phyloP scores from a whole-genome alignment of 73 alveolate genomes.

The Tetrahymena malaccensis region DNA sequence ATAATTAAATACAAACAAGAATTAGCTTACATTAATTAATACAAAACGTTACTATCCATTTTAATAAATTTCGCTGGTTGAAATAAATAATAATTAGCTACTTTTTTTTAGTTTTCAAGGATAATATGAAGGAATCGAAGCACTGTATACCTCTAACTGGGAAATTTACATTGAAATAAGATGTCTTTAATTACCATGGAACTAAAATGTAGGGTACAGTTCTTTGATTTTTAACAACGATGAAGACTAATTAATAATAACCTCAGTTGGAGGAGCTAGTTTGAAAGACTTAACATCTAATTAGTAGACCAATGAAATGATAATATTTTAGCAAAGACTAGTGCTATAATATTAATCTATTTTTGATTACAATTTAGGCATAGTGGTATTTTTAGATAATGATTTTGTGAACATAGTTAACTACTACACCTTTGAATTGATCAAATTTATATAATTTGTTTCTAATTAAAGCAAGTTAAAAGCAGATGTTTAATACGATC shows the following conservation, averaged over 20 bases:
- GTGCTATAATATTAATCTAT: background rate
- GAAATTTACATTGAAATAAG: background rate
- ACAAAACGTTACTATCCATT: background rate
- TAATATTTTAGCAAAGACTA: background rate
- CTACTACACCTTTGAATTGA: background rate
- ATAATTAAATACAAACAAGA: no score
- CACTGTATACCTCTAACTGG: background rate
- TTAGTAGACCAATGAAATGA: background rate
- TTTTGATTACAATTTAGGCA: background rate
- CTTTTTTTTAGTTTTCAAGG: background rate
- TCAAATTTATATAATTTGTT: no score
- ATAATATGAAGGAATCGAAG: background rate
- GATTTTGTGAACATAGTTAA: no score
- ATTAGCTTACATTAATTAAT: background rate
- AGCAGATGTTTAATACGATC: background rate
- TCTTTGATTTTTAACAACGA: background rate
- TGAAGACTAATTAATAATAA: background rate
- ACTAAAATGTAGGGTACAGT: background rate
- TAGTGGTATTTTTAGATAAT: background rate
- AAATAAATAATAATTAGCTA: no score
- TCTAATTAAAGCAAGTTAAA: background rate
- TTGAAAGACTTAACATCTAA: background rate
- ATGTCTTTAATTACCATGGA: background rate
- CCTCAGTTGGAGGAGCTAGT: background rate
- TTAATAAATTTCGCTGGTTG: background rate